These are phyloP conservation scores for Coprinopsis cinerea DNA, from an alignment of 768 basidiomycete genomes.

Conservation along the genomic window DNA sequence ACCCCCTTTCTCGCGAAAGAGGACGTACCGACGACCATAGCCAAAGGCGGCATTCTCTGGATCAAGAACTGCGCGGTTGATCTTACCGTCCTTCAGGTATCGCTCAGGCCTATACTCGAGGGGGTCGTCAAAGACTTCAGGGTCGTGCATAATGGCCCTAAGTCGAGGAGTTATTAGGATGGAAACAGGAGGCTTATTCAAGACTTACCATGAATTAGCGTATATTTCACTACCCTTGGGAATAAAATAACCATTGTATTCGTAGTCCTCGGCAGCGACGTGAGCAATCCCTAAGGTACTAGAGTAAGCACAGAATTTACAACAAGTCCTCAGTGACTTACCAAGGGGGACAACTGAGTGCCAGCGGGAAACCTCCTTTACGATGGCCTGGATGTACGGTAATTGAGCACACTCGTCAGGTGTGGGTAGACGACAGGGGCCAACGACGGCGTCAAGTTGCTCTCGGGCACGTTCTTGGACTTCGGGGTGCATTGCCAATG, in stretches of 20 bases:
- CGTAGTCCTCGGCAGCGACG: constrained; percentile 20
- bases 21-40: constrained; percentile 15
- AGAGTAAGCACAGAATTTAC: background rate
- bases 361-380: constrained; percentile 18
- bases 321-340: background rate
- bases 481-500: constrained; percentile 14
- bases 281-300: constrained; percentile 15
- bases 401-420: constrained; percentile 16
- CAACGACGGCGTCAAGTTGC: constrained; percentile 21
- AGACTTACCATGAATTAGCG: constrained; percentile 18
- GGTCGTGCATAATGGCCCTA: constrained; percentile 23
- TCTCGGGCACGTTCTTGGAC: constrained; percentile 16
- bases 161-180: background rate
- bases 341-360: constrained; percentile 9
- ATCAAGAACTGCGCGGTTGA: constrained; percentile 10
- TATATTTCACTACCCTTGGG: constrained; percentile 26
- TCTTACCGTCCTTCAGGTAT: constrained; percentile 16
- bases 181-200: background rate
- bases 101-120: constrained; percentile 27
- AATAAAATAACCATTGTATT: constrained; percentile 30
- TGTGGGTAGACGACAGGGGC: constrained; percentile 15
- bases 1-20: too few species aligned
- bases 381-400: constrained; percentile 19
- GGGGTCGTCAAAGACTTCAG: constrained; percentile 25
- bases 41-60: constrained; percentile 13